Conservation (phyloP, 1,284 basidiomycete species). For the Ustilago tritici region DNA sequence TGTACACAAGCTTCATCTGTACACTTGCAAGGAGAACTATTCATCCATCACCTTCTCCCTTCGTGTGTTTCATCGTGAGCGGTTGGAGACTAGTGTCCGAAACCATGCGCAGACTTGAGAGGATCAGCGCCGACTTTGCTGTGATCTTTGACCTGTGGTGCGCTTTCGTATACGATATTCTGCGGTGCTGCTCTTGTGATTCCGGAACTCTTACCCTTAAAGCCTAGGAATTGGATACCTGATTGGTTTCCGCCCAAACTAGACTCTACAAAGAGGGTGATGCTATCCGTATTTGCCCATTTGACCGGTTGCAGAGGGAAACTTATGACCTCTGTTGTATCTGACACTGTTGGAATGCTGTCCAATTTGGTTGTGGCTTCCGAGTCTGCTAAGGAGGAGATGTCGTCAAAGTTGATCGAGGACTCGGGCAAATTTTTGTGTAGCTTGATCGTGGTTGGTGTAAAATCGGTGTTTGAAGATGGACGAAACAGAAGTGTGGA, state of each 20-base stretch:
- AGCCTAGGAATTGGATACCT: conserved; percentile 61
- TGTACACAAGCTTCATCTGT: conserved; percentile 1
- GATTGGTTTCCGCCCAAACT: conserved; percentile 41
- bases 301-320: conserved; percentile 64
- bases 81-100: conserved; percentile 32
- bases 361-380: conserved; percentile 37
- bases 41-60: neutral
- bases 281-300: conserved; percentile 57
- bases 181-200: conserved; percentile 42
- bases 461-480: conserved; percentile 29
- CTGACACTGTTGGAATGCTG: conserved; percentile 51
- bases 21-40: conserved; percentile 8
- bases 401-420: conserved; percentile 56
- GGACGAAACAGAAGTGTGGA: conserved; percentile 41
- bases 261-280: conserved; percentile 61
- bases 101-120: conserved; percentile 36
- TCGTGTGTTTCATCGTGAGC: neutral
- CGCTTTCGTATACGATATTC: conserved; percentile 66
- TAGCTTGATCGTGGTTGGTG: conserved; percentile 55
- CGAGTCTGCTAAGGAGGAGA: conserved; percentile 7
- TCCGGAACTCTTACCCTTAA: conserved; percentile 59
- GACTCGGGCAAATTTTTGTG: conserved; percentile 54
- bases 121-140: conserved; percentile 42
- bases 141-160: conserved; percentile 65
- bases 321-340: conserved; percentile 52